These are phyloP conservation scores for Iberis pinnata DNA, from an alignment of 345 rosid species.

Conservation along the genomic window DNA sequence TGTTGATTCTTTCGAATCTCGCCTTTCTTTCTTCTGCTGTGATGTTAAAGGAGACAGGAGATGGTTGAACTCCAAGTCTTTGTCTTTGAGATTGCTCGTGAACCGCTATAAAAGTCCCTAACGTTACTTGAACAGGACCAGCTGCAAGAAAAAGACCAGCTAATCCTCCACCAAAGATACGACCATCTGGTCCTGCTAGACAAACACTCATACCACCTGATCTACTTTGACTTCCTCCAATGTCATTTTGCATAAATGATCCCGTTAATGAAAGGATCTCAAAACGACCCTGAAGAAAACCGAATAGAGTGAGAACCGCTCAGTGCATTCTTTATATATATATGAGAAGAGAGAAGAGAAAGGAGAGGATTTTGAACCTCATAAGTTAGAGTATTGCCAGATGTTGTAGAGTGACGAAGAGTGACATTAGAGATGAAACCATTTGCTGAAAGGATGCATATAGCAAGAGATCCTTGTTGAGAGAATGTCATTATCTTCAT, in stretches of 20 bases:
- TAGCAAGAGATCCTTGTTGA: constrained; percentile 77
- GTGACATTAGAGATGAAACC: constrained; percentile 91
- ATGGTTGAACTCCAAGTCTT: constrained; percentile 25
- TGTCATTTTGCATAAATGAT: constrained; percentile 64
- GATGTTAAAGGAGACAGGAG: constrained; percentile 31
- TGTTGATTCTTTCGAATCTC: constrained; percentile 31
- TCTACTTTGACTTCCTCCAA: constrained; percentile 73
- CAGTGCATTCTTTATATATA: not conserved
- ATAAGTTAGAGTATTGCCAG: constrained; percentile 89
- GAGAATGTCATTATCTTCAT: constrained; percentile 92
- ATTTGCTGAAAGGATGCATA: constrained; percentile 83
- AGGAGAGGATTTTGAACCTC: no score
- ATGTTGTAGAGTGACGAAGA: constrained; percentile 74
- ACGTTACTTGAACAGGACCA: constrained; percentile 74
- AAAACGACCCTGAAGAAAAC: constrained; percentile 67
- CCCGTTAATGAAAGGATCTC: constrained; percentile 95
- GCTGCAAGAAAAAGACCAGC: constrained; percentile 90
- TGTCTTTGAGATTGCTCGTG: constrained; percentile 29
- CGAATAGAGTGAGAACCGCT: not conserved
- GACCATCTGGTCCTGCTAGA: constrained; percentile 88
- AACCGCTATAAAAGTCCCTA: constrained; percentile 30
- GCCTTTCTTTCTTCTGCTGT: constrained; percentile 34
- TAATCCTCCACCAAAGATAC: constrained; percentile 93
- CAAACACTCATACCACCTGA: constrained; percentile 97
- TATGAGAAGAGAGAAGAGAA: constrained; percentile 5